Conservation (phyloP, 2,329 filamentous ascomycete genomes). For the Pseudogymnoascus verrucosus region DNA sequence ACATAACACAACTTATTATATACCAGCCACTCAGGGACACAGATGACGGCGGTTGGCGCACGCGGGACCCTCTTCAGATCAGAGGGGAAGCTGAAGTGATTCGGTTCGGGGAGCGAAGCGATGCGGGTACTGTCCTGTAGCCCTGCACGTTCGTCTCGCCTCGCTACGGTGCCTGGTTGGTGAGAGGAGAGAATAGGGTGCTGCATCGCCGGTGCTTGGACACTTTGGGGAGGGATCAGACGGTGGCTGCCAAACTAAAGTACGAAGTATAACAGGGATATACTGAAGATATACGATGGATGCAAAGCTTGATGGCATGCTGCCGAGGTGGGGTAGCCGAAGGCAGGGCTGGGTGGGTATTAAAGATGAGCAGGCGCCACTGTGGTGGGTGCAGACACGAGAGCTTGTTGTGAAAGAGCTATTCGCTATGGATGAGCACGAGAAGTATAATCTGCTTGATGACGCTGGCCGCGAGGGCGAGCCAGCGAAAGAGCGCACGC, state of each 20-base stretch:
- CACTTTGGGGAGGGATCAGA: not conserved
- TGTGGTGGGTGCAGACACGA: conserved; percentile 5
- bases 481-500: not conserved
- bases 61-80: not conserved
- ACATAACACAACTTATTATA: not conserved
- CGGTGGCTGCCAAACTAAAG: not conserved
- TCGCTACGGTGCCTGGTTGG: conserved; percentile 1
- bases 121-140: not conserved
- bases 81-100: not conserved
- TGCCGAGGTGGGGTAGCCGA: conserved; percentile 6
- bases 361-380: conserved; percentile 7
- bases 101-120: not conserved
- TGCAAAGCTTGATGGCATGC: not conserved
- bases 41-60: not conserved
- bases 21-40: not conserved
- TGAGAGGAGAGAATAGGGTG: not conserved
- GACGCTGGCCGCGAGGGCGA: not conserved
- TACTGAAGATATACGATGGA: not conserved
- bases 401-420: conserved; percentile 3
- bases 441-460: conserved; percentile 5
- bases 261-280: not conserved
- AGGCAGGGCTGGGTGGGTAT: conserved; percentile 6
- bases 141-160: not conserved
- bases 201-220: not conserved
- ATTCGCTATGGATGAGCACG: conserved; percentile 6